Percentiles rank a stretch among this genome's conserved stretches.
Conservation (phyloP, 2,329 filamentous ascomycete genomes). For the Colletotrichum orbiculare region DNA sequence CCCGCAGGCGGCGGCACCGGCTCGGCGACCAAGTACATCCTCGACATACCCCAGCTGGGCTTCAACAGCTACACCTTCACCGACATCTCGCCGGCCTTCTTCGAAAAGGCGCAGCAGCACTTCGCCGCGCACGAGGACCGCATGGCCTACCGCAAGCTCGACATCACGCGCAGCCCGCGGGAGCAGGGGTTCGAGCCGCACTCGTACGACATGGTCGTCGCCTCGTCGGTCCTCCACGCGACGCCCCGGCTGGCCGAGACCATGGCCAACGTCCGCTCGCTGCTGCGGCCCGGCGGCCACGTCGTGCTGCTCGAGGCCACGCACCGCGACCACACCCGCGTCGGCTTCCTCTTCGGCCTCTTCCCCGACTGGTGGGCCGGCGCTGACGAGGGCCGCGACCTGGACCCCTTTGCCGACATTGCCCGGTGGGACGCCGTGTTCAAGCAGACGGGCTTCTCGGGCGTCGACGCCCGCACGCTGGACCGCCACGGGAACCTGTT, state of each 20-base stretch:
- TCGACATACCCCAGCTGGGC: conserved; percentile 11
- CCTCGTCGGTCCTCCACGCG: conserved; percentile 51
- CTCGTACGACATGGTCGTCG: conserved; percentile 52
- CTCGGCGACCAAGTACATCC: conserved; percentile 12
- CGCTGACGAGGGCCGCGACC: background rate
- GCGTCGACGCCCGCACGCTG: background rate
- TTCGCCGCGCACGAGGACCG: conserved; percentile 40
- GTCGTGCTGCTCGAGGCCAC: background rate
- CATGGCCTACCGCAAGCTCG: conserved; percentile 40
- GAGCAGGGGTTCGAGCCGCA: conserved; percentile 46
- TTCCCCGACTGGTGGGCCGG: background rate
- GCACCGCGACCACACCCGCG: background rate
- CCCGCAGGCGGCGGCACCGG: conserved; percentile 16
- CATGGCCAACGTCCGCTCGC: conserved; percentile 38
- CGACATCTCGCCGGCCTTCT: conserved; percentile 43
- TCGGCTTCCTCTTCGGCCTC: background rate
- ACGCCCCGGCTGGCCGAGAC: conserved; percentile 42
- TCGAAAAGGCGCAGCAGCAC: conserved; percentile 44
- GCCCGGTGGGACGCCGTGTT: background rate
- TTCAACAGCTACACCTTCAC: conserved; percentile 41
- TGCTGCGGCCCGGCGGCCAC: conserved; percentile 45
- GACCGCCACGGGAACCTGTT: conserved; percentile 17
- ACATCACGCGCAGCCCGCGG: conserved; percentile 40
- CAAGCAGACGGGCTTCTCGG: background rate
- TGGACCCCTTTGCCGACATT: background rate